Conservation (phyloP, 495 filamentous ascomycete genomes). For the Penicillium soppii region DNA sequence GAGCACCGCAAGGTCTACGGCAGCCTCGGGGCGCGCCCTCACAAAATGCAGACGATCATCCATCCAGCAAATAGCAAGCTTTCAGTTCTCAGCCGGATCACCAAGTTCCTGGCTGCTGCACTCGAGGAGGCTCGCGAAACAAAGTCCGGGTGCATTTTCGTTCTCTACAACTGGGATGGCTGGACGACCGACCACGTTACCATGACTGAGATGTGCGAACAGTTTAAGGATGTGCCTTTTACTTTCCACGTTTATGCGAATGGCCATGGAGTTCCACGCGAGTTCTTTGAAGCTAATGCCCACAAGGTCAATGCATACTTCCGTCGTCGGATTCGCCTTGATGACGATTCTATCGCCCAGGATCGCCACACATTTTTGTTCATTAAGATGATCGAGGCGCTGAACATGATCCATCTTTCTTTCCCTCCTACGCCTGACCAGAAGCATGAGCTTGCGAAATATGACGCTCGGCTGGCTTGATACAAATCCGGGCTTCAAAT, state of each 20-base stretch:
- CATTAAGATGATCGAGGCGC: constrained; percentile 1
- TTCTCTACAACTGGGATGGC: not conserved
- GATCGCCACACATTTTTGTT: constrained; percentile 1
- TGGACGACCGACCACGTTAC: not conserved
- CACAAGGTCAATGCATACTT: not conserved
- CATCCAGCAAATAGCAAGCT: not conserved
- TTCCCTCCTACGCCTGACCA: not conserved
- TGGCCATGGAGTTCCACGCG: not conserved
- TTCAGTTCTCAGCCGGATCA: not conserved
- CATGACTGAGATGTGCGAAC: not conserved
- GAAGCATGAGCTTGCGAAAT: not conserved
- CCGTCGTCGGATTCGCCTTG: not conserved
- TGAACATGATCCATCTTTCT: not conserved
- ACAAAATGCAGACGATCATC: constrained; percentile 5
- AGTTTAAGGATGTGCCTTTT: not conserved
- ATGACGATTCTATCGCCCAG: not conserved
- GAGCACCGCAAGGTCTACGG: constrained; percentile 5
- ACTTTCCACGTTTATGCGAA: constrained; percentile 1
- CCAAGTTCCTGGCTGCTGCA: not conserved
- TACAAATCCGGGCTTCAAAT: not conserved
- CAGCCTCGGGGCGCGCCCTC: not conserved
- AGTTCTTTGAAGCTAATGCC: constrained; percentile 1
- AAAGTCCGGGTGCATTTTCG: constrained; percentile 1
- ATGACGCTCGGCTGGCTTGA: not conserved
- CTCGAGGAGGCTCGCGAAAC: not conserved